phyloP scores from a whole-genome alignment of 306 rosid species.

The Macrotyloma uniflorum region DNA sequence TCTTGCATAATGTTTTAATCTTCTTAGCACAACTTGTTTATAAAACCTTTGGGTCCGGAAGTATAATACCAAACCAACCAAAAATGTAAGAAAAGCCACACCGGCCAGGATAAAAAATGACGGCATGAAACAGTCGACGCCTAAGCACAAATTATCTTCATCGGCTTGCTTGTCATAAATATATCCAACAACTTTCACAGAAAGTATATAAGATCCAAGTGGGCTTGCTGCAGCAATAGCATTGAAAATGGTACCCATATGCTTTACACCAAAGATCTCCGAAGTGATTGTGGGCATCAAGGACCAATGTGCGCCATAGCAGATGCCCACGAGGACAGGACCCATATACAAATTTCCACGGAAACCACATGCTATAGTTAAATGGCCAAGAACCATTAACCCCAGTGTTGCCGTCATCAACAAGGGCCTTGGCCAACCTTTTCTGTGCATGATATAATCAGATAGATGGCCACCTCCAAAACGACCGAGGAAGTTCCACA shows the following conservation, averaged over 20 bases:
- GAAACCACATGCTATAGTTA: conserved; percentile 69
- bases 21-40: conserved; percentile 50
- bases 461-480: conserved; percentile 84
- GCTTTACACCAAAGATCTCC: conserved; percentile 79
- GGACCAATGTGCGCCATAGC: conserved; percentile 93
- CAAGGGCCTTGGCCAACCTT: conserved; percentile 79
- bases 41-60: conserved; percentile 74
- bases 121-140: conserved; percentile 70
- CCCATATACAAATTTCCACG: conserved; percentile 74
- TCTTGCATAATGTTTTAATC: conserved; percentile 44
- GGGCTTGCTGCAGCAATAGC: conserved; percentile 81
- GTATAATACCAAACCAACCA: conserved; percentile 61
- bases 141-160: conserved; percentile 55
- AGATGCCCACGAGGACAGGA: conserved; percentile 78
- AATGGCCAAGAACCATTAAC: conserved; percentile 64
- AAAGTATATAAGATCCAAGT: conserved; percentile 83
- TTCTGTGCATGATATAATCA: conserved; percentile 67
- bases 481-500: conserved; percentile 96
- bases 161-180: conserved; percentile 70
- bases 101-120: conserved; percentile 77
- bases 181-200: conserved; percentile 77
- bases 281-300: conserved; percentile 88
- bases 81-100: conserved; percentile 61
- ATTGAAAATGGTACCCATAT: conserved; percentile 92
- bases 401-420: conserved; percentile 61